Base-by-base conservation (phyloP, 345 rosid genomes). In the Bruguiera parviflora region DNA sequence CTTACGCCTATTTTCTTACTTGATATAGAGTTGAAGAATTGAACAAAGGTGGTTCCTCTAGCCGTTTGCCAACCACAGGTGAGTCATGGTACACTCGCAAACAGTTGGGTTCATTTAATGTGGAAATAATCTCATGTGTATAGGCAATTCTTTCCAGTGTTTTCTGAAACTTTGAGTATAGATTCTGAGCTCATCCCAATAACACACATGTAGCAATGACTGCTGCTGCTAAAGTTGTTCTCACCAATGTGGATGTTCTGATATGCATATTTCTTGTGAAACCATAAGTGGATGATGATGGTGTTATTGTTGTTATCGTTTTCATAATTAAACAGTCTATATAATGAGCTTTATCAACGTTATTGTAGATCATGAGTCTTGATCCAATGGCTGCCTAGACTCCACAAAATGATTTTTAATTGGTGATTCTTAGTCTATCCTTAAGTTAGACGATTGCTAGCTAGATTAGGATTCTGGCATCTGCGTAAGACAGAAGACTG, bases 11-110 rank as follows among this genome's bases (percentile, higher is more conserved):
- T 71, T 75, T 74, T 61, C 60, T 47, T 67, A 29, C 73, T 76
- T 64, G 65, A 71, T 5, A 72, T 88, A 92, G 99, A 79, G 77
- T 86, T 71, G 99, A 95, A 85, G 97, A 88, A 60, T 75, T 80
- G 65, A 89, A 78, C 63, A 89, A 86, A 84, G 86, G 81, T 76
- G 85, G 86, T 68, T 71, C 80, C 64, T 73, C 85, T 72, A 84
- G 87, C 55, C 86, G 78, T 61, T 72, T 74, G 70, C 18, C 75
- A 9, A 80, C 83, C 59, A 75, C 84, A 58, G 84, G 92, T 86
- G 66, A 74, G 71, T 53, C 27, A 35, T 47, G 39, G 25, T n/a
- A 61, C 31, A 13, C 49, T 53, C 43, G 39, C 70, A 52, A 66
- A 47, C 53, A 46, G 28, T 57, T 71, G 22, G 46, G 72, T 5